phyloP scores from a whole-genome alignment of 176 grass and related monocot species.

The Aegilops speltoides region DNA sequence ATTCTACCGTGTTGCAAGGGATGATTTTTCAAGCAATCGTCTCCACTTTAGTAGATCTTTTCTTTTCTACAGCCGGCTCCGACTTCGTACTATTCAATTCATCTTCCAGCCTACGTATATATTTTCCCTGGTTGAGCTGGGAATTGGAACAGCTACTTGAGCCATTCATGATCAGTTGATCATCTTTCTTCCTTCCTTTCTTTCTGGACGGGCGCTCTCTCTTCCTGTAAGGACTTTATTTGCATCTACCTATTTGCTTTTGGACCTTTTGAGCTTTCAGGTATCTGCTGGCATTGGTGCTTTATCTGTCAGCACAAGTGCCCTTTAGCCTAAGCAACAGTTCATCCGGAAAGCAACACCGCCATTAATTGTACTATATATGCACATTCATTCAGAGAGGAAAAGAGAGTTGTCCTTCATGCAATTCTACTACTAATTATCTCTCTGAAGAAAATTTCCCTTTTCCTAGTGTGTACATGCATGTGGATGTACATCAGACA shows the following conservation, averaged over 20 bases:
- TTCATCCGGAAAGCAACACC: neutral
- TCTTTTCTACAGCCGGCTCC: neutral
- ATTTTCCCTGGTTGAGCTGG: neutral
- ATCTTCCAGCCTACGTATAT: neutral
- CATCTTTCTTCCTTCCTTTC: no score
- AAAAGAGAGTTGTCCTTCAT: no score
- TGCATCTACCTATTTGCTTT: neutral
- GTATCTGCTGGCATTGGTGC: no score
- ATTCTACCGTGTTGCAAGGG: neutral
- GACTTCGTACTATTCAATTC: neutral
- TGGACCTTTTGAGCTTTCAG: neutral
- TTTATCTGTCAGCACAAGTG: neutral
- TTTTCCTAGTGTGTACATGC: no score
- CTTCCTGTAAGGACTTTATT: neutral
- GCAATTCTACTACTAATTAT: no score
- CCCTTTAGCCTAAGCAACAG: neutral
- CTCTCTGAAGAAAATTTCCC: no score
- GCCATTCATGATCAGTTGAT: no score
- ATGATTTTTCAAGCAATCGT: no score
- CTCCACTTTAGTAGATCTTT: neutral
- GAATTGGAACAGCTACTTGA: no score
- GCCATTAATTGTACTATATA: neutral
- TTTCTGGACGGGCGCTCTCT: no score
- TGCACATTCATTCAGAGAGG: no score
- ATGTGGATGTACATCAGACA: neutral